Evolutionary conservation across 2,329 filamentous ascomycete genomes (phyloP).

Genomic region (Aspergillus tamarii): DNA sequence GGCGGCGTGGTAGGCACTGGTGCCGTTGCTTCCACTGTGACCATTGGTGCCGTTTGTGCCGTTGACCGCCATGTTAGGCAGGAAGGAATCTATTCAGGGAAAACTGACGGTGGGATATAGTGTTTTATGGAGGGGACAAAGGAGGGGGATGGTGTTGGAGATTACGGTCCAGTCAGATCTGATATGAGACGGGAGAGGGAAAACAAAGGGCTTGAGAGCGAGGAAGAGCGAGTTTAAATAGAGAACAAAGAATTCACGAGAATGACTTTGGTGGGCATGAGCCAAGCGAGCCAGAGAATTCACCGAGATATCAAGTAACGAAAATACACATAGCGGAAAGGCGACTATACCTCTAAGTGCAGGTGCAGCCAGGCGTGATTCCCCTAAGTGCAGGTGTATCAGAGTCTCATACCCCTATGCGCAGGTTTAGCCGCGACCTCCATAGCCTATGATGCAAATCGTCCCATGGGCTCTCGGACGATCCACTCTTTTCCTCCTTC

Average conservation of each 20-base stretch:
- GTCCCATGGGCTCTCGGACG: background rate
- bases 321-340: constrained; percentile 26
- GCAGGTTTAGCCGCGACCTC: constrained; percentile 4
- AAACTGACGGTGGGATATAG: background rate
- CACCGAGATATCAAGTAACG: constrained; percentile 12
- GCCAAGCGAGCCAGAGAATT: background rate
- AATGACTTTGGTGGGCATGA: constrained; percentile 7
- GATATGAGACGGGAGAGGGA: background rate
- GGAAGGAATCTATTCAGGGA: constrained; percentile 17
- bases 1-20: constrained; percentile 67
- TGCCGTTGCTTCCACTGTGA: constrained; percentile 38
- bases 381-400: constrained; percentile 9
- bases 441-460: constrained; percentile 2
- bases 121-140: background rate
- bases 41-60: constrained; percentile 7
- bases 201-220: constrained; percentile 1
- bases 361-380: constrained; percentile 21
- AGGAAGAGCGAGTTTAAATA: constrained; percentile 20
- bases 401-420: background rate
- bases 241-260: constrained; percentile 7
- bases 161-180: background rate
- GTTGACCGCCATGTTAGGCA: constrained; percentile 27
- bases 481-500: background rate
- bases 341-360: constrained; percentile 40
- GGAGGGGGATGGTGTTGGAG: background rate